Conservation (phyloP, 225 moss, liverwort and hornwort species). For the Marchantia paleacea region DNA sequence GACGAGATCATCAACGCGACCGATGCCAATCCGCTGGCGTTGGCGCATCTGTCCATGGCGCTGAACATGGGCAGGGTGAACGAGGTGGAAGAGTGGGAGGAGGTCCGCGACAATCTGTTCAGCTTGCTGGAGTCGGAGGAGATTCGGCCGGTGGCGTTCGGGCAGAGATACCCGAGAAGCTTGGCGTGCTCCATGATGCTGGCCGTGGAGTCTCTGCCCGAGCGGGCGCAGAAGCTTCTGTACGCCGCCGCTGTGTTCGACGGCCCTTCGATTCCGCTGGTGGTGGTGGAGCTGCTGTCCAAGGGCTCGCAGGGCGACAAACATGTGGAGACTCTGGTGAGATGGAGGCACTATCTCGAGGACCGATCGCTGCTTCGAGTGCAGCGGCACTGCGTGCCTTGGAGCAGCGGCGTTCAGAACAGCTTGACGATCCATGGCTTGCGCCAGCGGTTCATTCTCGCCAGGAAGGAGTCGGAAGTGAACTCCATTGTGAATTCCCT, state of each 20-base stretch:
- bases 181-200: constrained; percentile 27
- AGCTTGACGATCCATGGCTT: no score
- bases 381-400: no score
- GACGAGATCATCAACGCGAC: constrained; percentile 18
- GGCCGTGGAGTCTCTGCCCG: constrained; percentile 25
- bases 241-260: constrained; percentile 26
- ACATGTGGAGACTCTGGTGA: neutral
- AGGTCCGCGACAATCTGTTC: neutral
- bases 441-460: no score
- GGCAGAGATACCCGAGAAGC: constrained; percentile 11
- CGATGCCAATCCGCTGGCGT: constrained; percentile 21
- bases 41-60: constrained; percentile 28
- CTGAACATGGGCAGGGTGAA: constrained; percentile 19
- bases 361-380: neutral
- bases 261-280: constrained; percentile 21
- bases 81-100: constrained; percentile 17
- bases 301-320: neutral
- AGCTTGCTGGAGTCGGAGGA: constrained; percentile 1
- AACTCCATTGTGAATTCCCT: no score
- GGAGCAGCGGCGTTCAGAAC: no score
- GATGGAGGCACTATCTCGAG: neutral
- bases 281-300: constrained; percentile 23
- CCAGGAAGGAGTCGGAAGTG: no score
- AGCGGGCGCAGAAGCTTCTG: constrained; percentile 18
- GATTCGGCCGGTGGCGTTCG: neutral